Conservation (phyloP, 495 filamentous ascomycete genomes). For the Immersiella caudata region DNA sequence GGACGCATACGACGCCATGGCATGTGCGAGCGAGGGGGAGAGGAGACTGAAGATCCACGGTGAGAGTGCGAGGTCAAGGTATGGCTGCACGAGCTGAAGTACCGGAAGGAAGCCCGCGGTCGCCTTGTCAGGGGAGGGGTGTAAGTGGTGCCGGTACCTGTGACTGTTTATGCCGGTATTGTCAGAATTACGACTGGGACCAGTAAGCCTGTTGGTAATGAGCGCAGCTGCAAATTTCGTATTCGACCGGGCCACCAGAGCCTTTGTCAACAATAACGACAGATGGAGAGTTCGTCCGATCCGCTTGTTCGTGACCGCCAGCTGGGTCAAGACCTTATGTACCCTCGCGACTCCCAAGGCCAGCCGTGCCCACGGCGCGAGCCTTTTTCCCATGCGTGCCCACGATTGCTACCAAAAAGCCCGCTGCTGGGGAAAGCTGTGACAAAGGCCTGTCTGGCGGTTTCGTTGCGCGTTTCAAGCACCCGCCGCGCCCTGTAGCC, state of each 20-base stretch:
- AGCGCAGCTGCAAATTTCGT: conserved; percentile 19
- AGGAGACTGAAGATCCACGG: conserved; percentile 31
- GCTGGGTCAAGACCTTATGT: conserved; percentile 22
- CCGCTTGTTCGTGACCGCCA: conserved; percentile 18
- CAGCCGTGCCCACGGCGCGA: conserved; percentile 12
- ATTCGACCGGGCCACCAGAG: conserved; percentile 25
- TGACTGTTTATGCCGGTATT: conserved; percentile 1
- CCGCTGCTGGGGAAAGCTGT: conserved; percentile 20
- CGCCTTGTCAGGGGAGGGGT: neutral
- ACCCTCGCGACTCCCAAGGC: conserved; percentile 6
- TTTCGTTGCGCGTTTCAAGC: conserved; percentile 28
- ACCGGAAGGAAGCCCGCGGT: conserved; percentile 15
- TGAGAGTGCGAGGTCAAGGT: conserved; percentile 25
- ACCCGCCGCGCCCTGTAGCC: conserved; percentile 13
- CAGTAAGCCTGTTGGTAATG: conserved; percentile 14
- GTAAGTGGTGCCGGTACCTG: neutral
- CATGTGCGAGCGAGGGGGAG: conserved; percentile 31
- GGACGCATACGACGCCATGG: conserved; percentile 55
- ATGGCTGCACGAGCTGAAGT: conserved; percentile 27
- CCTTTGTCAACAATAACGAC: conserved; percentile 21
- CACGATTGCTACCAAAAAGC: neutral
- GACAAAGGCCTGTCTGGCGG: conserved; percentile 25
- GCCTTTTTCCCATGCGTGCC: conserved; percentile 20
- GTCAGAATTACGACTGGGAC: conserved; percentile 22
- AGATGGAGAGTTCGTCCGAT: conserved; percentile 12